These are phyloP conservation scores for Penicillium sp. DNA, from an alignment of 2,329 filamentous ascomycete genomes.

Conservation along the genomic window DNA sequence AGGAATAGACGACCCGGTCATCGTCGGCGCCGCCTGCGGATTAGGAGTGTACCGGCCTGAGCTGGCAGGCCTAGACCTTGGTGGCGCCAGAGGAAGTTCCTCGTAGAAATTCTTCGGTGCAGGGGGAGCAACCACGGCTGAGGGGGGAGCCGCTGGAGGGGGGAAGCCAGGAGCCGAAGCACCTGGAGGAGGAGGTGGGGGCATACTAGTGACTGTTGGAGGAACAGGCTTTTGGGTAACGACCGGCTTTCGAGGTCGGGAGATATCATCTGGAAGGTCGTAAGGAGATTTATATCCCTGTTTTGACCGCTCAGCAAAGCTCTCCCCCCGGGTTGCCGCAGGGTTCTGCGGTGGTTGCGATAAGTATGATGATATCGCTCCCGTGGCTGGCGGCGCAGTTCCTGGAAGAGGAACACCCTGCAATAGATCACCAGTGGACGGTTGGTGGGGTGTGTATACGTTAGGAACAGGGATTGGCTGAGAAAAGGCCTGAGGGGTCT, in stretches of 20 bases:
- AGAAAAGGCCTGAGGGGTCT: conserved; percentile 22
- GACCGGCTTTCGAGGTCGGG: conserved; percentile 59
- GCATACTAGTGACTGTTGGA: conserved; percentile 42
- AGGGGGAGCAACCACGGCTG: conserved; percentile 15
- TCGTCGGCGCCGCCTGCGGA: conserved; percentile 21
- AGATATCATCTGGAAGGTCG: conserved; percentile 86
- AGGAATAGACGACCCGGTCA: conserved; percentile 10
- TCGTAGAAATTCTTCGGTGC: conserved; percentile 65
- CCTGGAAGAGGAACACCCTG: conserved; percentile 30
- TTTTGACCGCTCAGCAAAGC: conserved; percentile 87
- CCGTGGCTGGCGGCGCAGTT: conserved; percentile 12
- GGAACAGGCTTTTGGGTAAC: conserved; percentile 57
- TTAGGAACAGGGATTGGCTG: conserved; percentile 29
- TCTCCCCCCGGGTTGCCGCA: conserved; percentile 60
- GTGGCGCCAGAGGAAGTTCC: conserved; percentile 62
- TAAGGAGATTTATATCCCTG: conserved; percentile 93
- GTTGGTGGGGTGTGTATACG: conserved; percentile 51
- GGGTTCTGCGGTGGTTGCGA: conserved; percentile 25
- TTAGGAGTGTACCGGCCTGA: conserved; percentile 42
- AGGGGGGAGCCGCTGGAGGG: conserved; percentile 14
- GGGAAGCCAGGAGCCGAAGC: conserved; percentile 47
- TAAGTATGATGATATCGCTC: conserved; percentile 24
- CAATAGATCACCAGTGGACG: conserved; percentile 48
- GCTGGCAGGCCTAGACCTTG: conserved; percentile 58
- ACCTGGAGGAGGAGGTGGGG: conserved; percentile 59